phyloP scores from a whole-genome alignment of 441 rosid species.

The Biscutella laevigata region DNA sequence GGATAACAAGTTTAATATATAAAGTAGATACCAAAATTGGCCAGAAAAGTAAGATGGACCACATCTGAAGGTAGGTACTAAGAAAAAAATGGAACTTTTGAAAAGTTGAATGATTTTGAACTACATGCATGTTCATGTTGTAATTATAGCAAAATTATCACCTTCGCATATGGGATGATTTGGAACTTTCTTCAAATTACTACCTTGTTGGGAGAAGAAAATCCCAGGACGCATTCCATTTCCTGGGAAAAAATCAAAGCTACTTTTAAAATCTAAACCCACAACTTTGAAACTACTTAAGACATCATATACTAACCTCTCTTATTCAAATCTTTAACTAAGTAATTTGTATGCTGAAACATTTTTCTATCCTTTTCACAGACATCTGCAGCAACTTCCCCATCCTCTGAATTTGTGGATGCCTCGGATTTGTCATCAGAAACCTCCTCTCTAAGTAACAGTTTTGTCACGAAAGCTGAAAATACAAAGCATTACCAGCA shows the following conservation, averaged over 20 bases:
- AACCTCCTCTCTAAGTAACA: conserved; percentile 47
- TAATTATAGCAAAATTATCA: not conserved
- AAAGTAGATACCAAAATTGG: conserved; percentile 5
- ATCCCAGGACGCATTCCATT: conserved; percentile 25
- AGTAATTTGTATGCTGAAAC: conserved; percentile 21
- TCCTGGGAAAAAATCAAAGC: conserved; percentile 4
- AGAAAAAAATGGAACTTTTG: not conserved
- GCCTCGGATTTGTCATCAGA: conserved; percentile 33
- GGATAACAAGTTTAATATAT: not conserved
- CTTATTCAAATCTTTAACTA: conserved; percentile 17
- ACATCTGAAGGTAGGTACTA: not conserved
- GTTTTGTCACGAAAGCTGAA: conserved; percentile 64
- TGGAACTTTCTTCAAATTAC: conserved; percentile 21
- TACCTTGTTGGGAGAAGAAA: conserved; percentile 12
- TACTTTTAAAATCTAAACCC: not conserved
- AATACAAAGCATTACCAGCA: not conserved
- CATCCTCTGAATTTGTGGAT: conserved; percentile 35
- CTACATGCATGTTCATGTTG: not conserved
- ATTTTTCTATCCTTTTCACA: conserved; percentile 24
- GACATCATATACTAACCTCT: conserved; percentile 29
- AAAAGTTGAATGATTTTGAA: not conserved
- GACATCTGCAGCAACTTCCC: conserved; percentile 21
- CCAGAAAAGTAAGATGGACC: not conserved
- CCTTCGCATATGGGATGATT: conserved; percentile 9
- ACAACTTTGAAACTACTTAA: not conserved